These are phyloP conservation scores for Aspergillus panamensis DNA, from an alignment of 495 filamentous ascomycete species.

Conservation along the genomic window DNA sequence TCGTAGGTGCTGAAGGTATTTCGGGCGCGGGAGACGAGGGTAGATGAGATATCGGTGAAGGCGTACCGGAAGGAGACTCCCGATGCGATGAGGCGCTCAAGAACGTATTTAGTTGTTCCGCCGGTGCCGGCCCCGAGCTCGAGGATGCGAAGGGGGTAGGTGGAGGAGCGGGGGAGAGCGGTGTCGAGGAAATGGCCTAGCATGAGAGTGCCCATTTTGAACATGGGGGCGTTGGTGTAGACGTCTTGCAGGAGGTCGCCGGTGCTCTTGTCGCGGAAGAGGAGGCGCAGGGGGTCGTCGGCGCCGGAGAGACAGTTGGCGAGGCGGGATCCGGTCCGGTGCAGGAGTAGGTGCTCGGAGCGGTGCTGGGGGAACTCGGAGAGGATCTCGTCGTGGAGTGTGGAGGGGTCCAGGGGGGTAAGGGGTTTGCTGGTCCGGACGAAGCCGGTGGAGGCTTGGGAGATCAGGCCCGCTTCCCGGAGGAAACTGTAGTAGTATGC, in stretches of 20 bases:
- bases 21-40: too few species aligned
- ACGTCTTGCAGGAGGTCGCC: constrained; percentile 19
- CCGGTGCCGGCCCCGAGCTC: too few species aligned
- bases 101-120: too few species aligned
- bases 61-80: too few species aligned
- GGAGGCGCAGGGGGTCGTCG: neutral
- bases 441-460: neutral
- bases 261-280: neutral
- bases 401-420: neutral
- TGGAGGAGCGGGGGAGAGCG: too few species aligned
- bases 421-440: neutral
- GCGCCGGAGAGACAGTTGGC: constrained; percentile 24
- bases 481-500: neutral
- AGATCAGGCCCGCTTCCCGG: neutral
- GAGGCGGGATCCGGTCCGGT: constrained; percentile 23
- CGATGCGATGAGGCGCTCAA: too few species aligned
- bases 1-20: too few species aligned
- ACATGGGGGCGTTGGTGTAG: constrained; percentile 28
- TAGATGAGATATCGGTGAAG: too few species aligned
- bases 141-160: too few species aligned
- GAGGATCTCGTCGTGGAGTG: neutral
- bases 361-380: constrained; percentile 23
- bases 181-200: neutral
- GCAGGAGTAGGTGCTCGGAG: constrained; percentile 26
- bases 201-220: neutral